Evolutionary conservation across 192 early-diverging fungal species (phyloP), one percentile per base, ranked within the genome.

Genomic region (Gigaspora rosea): DNA sequence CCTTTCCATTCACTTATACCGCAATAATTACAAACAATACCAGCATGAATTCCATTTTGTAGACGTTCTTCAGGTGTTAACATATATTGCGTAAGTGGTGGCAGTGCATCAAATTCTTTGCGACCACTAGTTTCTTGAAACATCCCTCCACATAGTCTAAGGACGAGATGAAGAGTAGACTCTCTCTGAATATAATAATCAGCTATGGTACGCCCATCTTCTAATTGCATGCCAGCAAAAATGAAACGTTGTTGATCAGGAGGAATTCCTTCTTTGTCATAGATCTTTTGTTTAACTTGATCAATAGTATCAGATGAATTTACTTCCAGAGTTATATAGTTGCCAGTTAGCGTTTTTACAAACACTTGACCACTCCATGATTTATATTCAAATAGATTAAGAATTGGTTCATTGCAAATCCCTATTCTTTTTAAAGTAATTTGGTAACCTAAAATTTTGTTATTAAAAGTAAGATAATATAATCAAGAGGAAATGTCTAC

Each of bases 241-340:
- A 27, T 27, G 1, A 27, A 1, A 27, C 27, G 27, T 27, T 27
- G 27, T 27, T 27, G 90, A 92, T 71, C 92, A 91, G 90, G 88
- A 27, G 90, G 88, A 65, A 91, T 90, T 8, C 87, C 90, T 82
- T 93, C 92, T 82, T 88, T 91, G 62, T 93, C 86, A 81, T 65
- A 2, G 11, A 64, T 27, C 94, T 90, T 67, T 94, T 92, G 62
- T 78, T 71, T 78, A 91, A 90, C 22, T 85, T 88, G 20, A 27
- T 27, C 27, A 27, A 27, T 27, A 1, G 27, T 27, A 1, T 27
- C 27, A 27, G 27, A 27, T 27, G 90, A 91, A 80, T 92, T 87
- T 8, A 92, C 88, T 80, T 93, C 93, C 54, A 97, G 87, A 74
- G 91, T n/a, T n/a, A n/a, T 71, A 92, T 95, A 88, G 95, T 95